phyloP scores from a whole-genome alignment of 2,329 filamentous ascomycete genomes.

The Aspergillus candidus region DNA sequence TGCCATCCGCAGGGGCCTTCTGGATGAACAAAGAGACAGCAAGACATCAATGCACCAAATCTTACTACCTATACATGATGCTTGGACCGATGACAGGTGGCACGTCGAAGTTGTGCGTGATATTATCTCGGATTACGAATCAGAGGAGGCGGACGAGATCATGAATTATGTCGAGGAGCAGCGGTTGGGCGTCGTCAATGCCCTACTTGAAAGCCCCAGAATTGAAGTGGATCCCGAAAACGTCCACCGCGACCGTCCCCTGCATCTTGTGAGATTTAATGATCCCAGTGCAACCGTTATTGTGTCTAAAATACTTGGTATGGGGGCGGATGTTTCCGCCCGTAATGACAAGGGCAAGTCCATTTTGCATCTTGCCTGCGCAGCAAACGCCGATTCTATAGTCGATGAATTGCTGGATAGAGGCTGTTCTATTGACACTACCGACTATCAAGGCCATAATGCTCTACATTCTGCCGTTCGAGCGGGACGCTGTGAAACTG shows the following conservation, averaged over 20 bases:
- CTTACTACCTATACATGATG: background rate
- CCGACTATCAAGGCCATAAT: background rate
- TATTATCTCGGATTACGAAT: slow-evolving; percentile 1
- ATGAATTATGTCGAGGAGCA: background rate
- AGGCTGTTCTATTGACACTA: background rate
- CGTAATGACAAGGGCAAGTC: background rate
- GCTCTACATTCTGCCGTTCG: background rate
- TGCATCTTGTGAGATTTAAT: background rate
- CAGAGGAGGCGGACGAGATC: background rate
- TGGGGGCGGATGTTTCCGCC: slow-evolving; percentile 1
- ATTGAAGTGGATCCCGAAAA: slow-evolving; percentile 2
- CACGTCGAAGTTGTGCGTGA: background rate
- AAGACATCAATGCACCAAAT: background rate
- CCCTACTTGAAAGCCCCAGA: background rate
- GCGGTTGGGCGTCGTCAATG: slow-evolving; percentile 1
- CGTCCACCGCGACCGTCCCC: background rate
- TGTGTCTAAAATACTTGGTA: background rate
- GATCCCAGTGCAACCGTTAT: background rate
- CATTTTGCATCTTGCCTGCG: slow-evolving; percentile 1
- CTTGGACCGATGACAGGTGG: slow-evolving; percentile 1
- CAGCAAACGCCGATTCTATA: background rate
- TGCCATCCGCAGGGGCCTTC: too few relatives aligned
- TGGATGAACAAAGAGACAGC: background rate
- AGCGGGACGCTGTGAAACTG: background rate
- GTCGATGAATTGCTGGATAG: background rate